Evolutionary conservation across 2,329 filamentous ascomycete genomes (phyloP).

Genomic region (Epichloe baconii): DNA sequence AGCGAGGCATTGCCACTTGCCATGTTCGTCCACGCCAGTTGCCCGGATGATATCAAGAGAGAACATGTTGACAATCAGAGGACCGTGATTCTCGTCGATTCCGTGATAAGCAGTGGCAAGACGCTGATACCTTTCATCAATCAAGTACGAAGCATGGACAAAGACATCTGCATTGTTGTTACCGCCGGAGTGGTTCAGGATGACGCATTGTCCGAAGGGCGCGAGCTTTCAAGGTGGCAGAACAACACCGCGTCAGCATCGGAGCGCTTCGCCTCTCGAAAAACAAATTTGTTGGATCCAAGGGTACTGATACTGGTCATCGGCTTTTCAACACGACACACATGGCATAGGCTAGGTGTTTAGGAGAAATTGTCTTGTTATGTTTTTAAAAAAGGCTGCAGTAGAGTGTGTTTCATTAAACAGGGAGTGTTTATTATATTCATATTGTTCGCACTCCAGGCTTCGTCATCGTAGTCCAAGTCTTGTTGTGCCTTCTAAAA

Average conservation of each 20-base stretch:
- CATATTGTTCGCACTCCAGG: too few species aligned
- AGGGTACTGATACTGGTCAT: slow-evolving; percentile 44
- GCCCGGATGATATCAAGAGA: slow-evolving; percentile 26
- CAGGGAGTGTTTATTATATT: too few species aligned
- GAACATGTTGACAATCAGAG: slow-evolving; percentile 25
- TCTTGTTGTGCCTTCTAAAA: too few species aligned
- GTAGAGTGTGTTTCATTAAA: too few species aligned
- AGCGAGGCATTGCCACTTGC: slow-evolving; percentile 37
- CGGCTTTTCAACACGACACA: slow-evolving; percentile 45
- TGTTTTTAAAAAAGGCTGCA: too few species aligned
- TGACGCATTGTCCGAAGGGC: slow-evolving; percentile 10
- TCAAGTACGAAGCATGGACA: slow-evolving; percentile 27
- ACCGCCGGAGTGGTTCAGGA: slow-evolving; percentile 42
- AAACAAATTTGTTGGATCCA: slow-evolving; percentile 40
- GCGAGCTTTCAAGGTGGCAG: slow-evolving; percentile 10
- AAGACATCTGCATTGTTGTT: slow-evolving; percentile 33
- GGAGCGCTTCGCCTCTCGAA: slow-evolving; percentile 41
- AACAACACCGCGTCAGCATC: slow-evolving; percentile 20
- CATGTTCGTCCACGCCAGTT: slow-evolving; percentile 34
- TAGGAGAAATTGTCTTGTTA: too few species aligned
- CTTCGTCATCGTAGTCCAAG: too few species aligned
- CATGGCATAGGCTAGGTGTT: slow-evolving; percentile 15
- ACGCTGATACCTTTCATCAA: slow-evolving; percentile 34
- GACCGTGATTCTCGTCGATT: slow-evolving; percentile 43
- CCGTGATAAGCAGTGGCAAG: slow-evolving; percentile 45